A percentile compares a stretch with the other conserved stretches of the same genome.
phyloP scores from a whole-genome alignment of 306 rosid species.

The Elaeagnus macrophylla region DNA sequence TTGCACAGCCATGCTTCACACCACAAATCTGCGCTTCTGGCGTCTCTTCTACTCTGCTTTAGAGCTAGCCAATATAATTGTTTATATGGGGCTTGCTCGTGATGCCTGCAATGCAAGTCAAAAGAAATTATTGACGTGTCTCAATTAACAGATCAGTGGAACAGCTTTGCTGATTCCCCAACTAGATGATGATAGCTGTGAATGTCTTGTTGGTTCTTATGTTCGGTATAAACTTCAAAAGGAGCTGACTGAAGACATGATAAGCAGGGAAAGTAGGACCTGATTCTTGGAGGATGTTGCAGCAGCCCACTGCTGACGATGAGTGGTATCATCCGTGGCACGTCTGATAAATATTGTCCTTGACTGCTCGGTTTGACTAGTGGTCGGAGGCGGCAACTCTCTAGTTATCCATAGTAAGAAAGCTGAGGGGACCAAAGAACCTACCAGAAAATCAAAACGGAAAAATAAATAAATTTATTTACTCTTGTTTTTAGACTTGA shows the following conservation, averaged over 20 bases:
- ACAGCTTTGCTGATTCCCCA: too few relatives aligned
- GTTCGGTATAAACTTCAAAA: background rate
- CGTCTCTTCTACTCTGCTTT: background rate
- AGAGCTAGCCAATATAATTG: background rate
- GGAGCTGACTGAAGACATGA: background rate
- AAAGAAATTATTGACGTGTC: too few relatives aligned
- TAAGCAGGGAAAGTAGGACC: slow-evolving; percentile 21
- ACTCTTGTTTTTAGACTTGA: too few relatives aligned
- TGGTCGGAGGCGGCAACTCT: slow-evolving; percentile 50
- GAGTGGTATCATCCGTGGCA: slow-evolving; percentile 16
- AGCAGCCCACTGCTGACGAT: slow-evolving; percentile 30
- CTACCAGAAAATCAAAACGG: slow-evolving; percentile 19
- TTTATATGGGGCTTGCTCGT: slow-evolving; percentile 36
- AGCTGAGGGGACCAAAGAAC: slow-evolving; percentile 61
- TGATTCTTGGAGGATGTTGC: slow-evolving; percentile 42
- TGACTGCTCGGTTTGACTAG: slow-evolving; percentile 31
- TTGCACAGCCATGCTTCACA: too few relatives aligned
- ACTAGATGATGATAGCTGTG: too few relatives aligned
- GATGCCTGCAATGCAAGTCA: slow-evolving; percentile 30
- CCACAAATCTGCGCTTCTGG: background rate
- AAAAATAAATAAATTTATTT: background rate
- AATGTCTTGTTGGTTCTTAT: too few relatives aligned
- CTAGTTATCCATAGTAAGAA: slow-evolving; percentile 58
- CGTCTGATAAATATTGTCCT: slow-evolving; percentile 39
- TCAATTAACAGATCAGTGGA: too few relatives aligned